phyloP scores from a whole-genome alignment of 2,329 filamentous ascomycete species.

The Cytospora chrysosperma region DNA sequence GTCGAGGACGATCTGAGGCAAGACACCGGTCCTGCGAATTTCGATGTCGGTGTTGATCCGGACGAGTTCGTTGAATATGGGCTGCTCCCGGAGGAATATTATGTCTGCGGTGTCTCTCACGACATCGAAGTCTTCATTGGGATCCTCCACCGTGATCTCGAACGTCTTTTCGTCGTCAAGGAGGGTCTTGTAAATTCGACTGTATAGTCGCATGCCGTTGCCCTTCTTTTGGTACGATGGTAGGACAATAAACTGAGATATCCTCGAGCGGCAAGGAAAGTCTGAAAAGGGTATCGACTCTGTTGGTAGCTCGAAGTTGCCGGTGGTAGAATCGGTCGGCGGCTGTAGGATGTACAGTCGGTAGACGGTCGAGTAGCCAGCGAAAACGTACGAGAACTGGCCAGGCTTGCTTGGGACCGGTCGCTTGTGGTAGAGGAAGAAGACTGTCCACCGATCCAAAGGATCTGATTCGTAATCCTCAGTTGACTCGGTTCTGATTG shows the following conservation, averaged over 20 bases:
- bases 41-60: constrained; percentile 52
- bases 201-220: constrained; percentile 78
- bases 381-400: constrained; percentile 70
- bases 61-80: constrained; percentile 55
- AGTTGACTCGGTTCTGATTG: constrained; percentile 48
- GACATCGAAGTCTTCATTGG: constrained; percentile 81
- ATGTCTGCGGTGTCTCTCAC: constrained; percentile 75
- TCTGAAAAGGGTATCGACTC: constrained; percentile 47
- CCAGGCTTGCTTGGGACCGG: constrained; percentile 39
- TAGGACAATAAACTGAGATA: constrained; percentile 91
- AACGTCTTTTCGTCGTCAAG: constrained; percentile 65
- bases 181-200: constrained; percentile 70
- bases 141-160: constrained; percentile 92
- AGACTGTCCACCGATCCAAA: constrained; percentile 85
- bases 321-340: constrained; percentile 25
- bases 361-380: constrained; percentile 89
- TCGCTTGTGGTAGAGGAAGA: constrained; percentile 74
- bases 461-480: constrained; percentile 65
- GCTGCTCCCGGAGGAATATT: constrained; percentile 57
- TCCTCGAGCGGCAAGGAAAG: constrained; percentile 74
- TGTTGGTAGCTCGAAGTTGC: constrained; percentile 39
- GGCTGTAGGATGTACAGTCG: constrained; percentile 70
- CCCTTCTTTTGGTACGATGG: constrained; percentile 82
- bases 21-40: constrained; percentile 47
- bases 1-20: constrained; percentile 58